phyloP scores from a whole-genome alignment of 2,329 filamentous ascomycete genomes.

The Thielaviopsis ethacetica region DNA sequence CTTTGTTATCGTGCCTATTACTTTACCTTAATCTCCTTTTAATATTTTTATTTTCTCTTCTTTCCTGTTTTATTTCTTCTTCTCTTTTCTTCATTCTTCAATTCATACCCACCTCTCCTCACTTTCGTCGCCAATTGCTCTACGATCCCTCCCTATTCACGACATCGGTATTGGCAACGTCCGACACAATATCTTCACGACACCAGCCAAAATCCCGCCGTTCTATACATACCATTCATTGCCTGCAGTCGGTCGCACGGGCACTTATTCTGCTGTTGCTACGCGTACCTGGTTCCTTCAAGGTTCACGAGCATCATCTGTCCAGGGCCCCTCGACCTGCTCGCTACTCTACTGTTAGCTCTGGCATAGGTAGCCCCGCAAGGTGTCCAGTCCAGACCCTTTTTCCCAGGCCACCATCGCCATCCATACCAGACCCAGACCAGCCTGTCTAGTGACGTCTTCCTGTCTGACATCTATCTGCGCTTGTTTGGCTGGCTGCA shows the following conservation, averaged over 20 bases:
- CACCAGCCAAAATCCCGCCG: no score
- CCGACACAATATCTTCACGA: no score
- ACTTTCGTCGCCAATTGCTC: not conserved
- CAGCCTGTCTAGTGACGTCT: not conserved
- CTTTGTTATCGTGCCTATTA: no score
- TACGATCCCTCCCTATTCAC: no score
- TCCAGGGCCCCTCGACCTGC: not conserved
- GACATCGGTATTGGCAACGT: no score
- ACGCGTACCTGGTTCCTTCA: no score
- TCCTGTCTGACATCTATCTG: not conserved
- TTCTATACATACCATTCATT: no score
- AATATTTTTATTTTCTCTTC: not conserved
- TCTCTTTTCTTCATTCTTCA: not conserved
- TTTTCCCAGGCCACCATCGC: constrained; percentile 2
- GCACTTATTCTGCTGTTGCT: not conserved
- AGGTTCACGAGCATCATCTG: not conserved
- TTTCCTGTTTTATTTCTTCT: not conserved
- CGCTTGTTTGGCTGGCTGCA: no score
- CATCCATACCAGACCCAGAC: no score
- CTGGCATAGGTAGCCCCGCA: constrained; percentile 8
- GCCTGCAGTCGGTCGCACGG: no score
- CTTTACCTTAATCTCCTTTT: not conserved
- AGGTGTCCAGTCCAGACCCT: constrained; percentile 6
- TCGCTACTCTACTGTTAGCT: not conserved
- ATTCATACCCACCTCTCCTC: not conserved